phyloP scores from a whole-genome alignment of 768 basidiomycete species.

The Trametes coccinea region DNA sequence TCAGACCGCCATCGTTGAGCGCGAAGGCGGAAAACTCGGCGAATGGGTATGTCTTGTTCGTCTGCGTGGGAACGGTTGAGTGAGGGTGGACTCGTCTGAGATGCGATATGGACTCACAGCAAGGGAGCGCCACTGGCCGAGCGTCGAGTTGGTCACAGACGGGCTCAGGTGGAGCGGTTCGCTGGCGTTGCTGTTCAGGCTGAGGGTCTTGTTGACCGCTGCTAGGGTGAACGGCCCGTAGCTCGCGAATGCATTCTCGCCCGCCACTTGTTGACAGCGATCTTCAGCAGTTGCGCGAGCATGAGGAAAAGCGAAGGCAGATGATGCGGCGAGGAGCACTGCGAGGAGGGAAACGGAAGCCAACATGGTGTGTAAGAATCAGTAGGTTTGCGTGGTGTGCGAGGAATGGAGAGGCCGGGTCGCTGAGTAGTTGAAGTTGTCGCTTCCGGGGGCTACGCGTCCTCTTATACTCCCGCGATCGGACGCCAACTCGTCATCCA shows the following conservation, averaged over 20 bases:
- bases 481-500: not conserved
- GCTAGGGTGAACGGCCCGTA: constrained; percentile 3
- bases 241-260: not conserved
- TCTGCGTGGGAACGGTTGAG: not conserved
- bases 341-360: not conserved
- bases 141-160: not conserved
- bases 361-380: not conserved
- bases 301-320: not conserved
- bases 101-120: not conserved
- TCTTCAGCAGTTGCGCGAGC: not conserved
- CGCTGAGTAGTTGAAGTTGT: no score
- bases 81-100: no score
- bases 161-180: not conserved
- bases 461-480: not conserved
- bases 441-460: no score
- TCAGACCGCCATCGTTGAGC: not conserved
- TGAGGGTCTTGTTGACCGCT: constrained; percentile 6
- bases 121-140: not conserved
- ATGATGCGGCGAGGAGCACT: not conserved
- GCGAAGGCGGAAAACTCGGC: constrained; percentile 1
- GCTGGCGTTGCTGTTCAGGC: not conserved
- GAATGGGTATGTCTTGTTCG: constrained; percentile 1
- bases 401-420: not conserved
- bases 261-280: not conserved
- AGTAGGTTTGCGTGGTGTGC: not conserved